Conservation (phyloP, 2,329 filamentous ascomycete genomes). For the Pezicula neosporulosa region DNA sequence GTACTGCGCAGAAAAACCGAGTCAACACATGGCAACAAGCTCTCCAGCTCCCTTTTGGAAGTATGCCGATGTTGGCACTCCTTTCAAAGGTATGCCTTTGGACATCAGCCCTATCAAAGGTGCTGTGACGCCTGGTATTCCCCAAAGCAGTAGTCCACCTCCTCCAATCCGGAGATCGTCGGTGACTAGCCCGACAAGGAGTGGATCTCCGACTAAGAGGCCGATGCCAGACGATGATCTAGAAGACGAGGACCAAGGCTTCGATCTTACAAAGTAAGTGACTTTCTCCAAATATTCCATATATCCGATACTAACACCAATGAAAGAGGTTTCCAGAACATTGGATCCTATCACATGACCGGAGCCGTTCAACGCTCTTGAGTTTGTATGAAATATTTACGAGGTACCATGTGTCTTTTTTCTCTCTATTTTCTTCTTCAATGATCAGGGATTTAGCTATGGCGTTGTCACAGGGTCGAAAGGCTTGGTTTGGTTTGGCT, state of each 20-base stretch:
- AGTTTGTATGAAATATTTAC: too few species aligned
- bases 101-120: slow-evolving; percentile 58
- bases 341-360: slow-evolving; percentile 54
- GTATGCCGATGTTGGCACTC: slow-evolving; percentile 74
- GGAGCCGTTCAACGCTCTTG: slow-evolving; percentile 10
- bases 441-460: too few species aligned
- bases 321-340: slow-evolving; percentile 57
- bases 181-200: slow-evolving; percentile 24
- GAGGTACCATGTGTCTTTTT: too few species aligned
- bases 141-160: slow-evolving; percentile 57
- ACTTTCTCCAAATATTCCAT: background rate
- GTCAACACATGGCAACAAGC: slow-evolving; percentile 81
- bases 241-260: slow-evolving; percentile 22
- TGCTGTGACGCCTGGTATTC: slow-evolving; percentile 28
- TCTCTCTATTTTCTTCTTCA: too few species aligned
- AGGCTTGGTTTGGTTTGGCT: too few species aligned
- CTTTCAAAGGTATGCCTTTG: slow-evolving; percentile 55
- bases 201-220: slow-evolving; percentile 11
- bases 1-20: slow-evolving; percentile 76
- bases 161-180: slow-evolving; percentile 27
- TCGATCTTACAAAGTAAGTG: slow-evolving; percentile 27
- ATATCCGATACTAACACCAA: slow-evolving; percentile 23
- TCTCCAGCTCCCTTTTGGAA: slow-evolving; percentile 88
- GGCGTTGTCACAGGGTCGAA: too few species aligned
- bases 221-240: slow-evolving; percentile 20